Evolutionary conservation across 495 filamentous ascomycete species (phyloP).

Genomic region (Chaetomium fimeti): DNA sequence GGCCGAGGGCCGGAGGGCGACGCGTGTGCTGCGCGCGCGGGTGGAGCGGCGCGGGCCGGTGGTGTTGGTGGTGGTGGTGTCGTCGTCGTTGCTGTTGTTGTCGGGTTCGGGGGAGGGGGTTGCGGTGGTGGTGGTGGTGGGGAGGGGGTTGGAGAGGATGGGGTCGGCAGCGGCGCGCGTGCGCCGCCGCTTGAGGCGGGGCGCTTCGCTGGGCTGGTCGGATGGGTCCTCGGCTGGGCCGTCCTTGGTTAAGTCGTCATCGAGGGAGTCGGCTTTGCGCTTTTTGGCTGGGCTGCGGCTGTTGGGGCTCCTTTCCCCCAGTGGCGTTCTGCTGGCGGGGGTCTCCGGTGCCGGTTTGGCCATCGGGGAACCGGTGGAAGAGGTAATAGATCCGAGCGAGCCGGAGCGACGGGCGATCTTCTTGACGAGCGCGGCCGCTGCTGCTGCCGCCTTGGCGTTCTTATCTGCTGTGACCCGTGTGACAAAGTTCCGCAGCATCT

Average conservation of each 20-base stretch:
- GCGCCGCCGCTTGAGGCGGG: conserved; percentile 33
- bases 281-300: conserved; percentile 41
- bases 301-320: conserved; percentile 42
- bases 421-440: conserved; percentile 26
- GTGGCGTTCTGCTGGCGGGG: conserved; percentile 35
- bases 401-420: conserved; percentile 28
- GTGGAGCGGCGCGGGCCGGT: conserved; percentile 34
- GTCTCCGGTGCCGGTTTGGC: conserved; percentile 32
- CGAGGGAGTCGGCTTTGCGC: conserved; percentile 33
- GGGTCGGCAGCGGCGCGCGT: conserved; percentile 26
- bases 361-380: conserved; percentile 35
- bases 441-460: conserved; percentile 37
- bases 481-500: conserved; percentile 48
- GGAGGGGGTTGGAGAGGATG: conserved; percentile 9
- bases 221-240: conserved; percentile 9
- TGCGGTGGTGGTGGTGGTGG: not conserved
- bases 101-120: conserved; percentile 6
- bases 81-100: too few species aligned
- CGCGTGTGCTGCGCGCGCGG: conserved; percentile 30
- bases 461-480: conserved; percentile 49
- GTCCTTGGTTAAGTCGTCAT: conserved; percentile 20
- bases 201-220: conserved; percentile 20
- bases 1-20: conserved; percentile 29
- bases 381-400: conserved; percentile 28
- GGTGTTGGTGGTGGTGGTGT: not conserved